Conservation (phyloP, 768 basidiomycete genomes). For the Heimioporus sp. region DNA sequence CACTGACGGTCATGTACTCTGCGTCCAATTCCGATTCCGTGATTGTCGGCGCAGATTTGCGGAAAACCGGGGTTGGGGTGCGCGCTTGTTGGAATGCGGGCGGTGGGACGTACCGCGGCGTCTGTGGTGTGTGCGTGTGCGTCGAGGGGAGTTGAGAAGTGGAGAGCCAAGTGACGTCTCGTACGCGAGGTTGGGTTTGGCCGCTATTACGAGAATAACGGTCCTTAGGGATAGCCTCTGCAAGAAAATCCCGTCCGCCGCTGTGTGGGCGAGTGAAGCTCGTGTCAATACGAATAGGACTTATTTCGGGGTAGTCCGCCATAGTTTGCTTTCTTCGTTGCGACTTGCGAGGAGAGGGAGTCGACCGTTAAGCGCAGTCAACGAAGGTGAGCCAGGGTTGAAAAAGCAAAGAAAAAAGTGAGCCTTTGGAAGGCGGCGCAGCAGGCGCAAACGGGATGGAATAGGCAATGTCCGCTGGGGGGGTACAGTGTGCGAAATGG, state of each 20-base stretch:
- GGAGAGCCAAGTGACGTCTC: constrained; percentile 35
- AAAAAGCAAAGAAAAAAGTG: neutral
- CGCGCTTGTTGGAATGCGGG: constrained; percentile 20
- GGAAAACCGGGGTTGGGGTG: constrained; percentile 27
- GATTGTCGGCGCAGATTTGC: constrained; percentile 29
- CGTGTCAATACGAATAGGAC: constrained; percentile 29
- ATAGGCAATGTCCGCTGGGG: constrained; percentile 13
- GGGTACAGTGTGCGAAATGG: constrained; percentile 10
- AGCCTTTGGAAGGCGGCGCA: constrained; percentile 11
- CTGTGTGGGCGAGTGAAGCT: constrained; percentile 28
- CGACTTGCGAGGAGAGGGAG: neutral
- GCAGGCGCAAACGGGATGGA: constrained; percentile 26
- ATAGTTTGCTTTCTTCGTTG: constrained; percentile 13
- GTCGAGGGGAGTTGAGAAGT: constrained; percentile 22
- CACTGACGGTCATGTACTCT: constrained; percentile 34
- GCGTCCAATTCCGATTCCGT: constrained; percentile 31
- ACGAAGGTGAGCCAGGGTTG: neutral
- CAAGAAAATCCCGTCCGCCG: constrained; percentile 25
- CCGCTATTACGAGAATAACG: constrained; percentile 29
- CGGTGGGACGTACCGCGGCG: constrained; percentile 19
- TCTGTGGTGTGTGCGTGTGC: constrained; percentile 29
- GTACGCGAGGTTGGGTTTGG: constrained; percentile 23
- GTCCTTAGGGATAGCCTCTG: constrained; percentile 22
- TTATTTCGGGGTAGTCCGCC: constrained; percentile 24
- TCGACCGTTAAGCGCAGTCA: neutral